Evolutionary conservation across 2,329 filamentous ascomycete species (phyloP), one percentile per base, ranked within the genome.

Genomic region (Sporothrix globosa): DNA sequence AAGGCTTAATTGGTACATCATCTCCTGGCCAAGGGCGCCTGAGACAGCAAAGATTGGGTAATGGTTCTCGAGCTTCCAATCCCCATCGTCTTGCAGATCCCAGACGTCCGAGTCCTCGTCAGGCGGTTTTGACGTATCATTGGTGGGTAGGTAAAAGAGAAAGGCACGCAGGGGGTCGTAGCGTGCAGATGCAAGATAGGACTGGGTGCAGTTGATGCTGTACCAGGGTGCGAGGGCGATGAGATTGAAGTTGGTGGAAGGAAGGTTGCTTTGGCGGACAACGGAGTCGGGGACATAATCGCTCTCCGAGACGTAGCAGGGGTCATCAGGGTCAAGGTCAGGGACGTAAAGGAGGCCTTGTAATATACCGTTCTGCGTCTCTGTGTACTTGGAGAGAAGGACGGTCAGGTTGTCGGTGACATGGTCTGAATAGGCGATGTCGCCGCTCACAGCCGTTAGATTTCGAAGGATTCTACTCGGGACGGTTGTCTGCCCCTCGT

Each of bases 191-290:
- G 84, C 80, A 61, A 98, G 84, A 77, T 93, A 97, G 58, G 90
- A 86, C 69, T 85, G 80, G 14, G 92, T 91, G 77, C 95, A 99
- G 34, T 87, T 82, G 9, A 85, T 82, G 73, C 86, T 91, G 75
- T 93, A 88, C 94, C 95, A 98, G 39, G 95, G 95, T 30, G 92
- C 94, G 68, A 97, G 82, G 39, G 91, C 94, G 75, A 97, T 87
- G 67, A 93, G 83, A 69, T 90, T 88, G 78, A 92, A 93, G 74
- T 91, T 88, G 65, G 85, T 85, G 0, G 84, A 82, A 0, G 89
- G 88, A 0, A 97, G 86, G 76, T 96, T 85, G n/a, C 80, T 78
- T 75, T 87, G 85, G 19, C 90, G 88, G 14, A 92, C 97, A 69
- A 89, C 92, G 78, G 96, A 94, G 50, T 79, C 75, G 1, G 93